phyloP scores from a whole-genome alignment of 768 basidiomycete species.

The Rhodotorula sphaerocarpa region DNA sequence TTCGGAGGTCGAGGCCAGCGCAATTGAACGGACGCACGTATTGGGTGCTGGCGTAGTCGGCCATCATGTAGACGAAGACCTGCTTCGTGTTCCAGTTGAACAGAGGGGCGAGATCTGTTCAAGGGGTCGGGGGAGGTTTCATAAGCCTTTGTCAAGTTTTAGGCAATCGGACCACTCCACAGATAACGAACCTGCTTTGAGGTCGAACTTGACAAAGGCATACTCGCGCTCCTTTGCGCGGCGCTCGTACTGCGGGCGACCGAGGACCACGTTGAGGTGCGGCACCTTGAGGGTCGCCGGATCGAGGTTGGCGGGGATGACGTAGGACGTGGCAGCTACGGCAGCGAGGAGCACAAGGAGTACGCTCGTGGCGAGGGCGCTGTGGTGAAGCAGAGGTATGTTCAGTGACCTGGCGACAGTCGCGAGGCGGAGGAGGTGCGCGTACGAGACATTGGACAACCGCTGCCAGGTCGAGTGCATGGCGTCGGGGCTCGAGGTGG shows the following conservation, averaged over 20 bases:
- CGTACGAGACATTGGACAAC: slow-evolving; percentile 58
- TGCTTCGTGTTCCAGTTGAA: slow-evolving; percentile 98
- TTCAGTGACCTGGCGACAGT: slow-evolving; percentile 39
- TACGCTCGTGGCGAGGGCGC: slow-evolving; percentile 66
- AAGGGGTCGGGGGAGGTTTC: slow-evolving; percentile 4
- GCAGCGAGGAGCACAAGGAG: slow-evolving; percentile 43
- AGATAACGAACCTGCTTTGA: slow-evolving; percentile 60
- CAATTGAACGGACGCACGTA: slow-evolving; percentile 68
- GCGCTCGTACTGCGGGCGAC: slow-evolving; percentile 19
- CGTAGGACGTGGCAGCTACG: slow-evolving; percentile 32
- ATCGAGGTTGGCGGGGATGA: slow-evolving; percentile 47
- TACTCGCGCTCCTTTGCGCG: slow-evolving; percentile 58
- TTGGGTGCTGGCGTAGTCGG: slow-evolving; percentile 65
- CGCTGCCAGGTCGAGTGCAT: slow-evolving; percentile 46
- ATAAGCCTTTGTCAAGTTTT: neutral
- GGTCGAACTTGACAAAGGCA: slow-evolving; percentile 71
- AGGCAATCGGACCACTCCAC: neutral
- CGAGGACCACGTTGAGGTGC: slow-evolving; percentile 56
- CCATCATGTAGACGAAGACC: slow-evolving; percentile 74
- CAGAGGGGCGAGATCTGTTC: slow-evolving; percentile 68
- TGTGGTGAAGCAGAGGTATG: slow-evolving; percentile 56
- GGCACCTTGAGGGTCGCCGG: slow-evolving; percentile 53
- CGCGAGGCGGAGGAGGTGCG: neutral
- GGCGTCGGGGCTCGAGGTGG: too few relatives aligned
- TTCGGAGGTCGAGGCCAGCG: too few relatives aligned